Evolutionary conservation across 257 asterid species (phyloP).

Genomic region (Capsicum rhomboideum): DNA sequence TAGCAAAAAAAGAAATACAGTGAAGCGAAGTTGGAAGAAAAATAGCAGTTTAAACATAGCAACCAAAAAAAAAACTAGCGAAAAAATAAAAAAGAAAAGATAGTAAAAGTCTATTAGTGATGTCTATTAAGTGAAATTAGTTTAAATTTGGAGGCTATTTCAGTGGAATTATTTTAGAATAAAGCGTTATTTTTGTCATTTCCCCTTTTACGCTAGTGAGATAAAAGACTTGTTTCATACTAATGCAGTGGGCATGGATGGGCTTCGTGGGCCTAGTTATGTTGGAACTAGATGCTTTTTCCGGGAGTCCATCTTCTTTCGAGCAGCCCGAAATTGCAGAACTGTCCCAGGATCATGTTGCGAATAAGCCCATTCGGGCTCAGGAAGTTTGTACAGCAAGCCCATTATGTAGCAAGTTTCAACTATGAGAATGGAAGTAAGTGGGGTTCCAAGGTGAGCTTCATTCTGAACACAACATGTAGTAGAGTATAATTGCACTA

Average conservation of each 20-base stretch:
- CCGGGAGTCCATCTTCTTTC: slow-evolving; percentile 37
- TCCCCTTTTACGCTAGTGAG: slow-evolving; percentile 52
- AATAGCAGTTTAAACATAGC: no score
- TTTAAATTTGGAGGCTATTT: no score
- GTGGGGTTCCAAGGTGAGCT: slow-evolving; percentile 67
- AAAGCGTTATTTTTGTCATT: no score
- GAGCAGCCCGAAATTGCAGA: slow-evolving; percentile 35
- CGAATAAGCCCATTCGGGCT: slow-evolving; percentile 23
- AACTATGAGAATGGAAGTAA: slow-evolving; percentile 36
- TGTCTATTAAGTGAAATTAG: no score
- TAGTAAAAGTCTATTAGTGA: no score
- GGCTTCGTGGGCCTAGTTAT: slow-evolving; percentile 48
- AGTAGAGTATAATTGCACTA: no score
- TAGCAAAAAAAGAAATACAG: no score
- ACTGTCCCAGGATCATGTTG: slow-evolving; percentile 28
- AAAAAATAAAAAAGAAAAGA: no score
- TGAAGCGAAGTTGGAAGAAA: no score
- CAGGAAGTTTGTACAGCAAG: slow-evolving; percentile 18
- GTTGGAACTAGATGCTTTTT: slow-evolving; percentile 73
- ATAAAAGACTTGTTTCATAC: slow-evolving; percentile 11
- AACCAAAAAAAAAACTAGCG: no score
- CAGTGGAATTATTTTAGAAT: no score
- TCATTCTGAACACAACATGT: no score
- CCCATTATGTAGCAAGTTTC: slow-evolving; percentile 53
- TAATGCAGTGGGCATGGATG: slow-evolving; percentile 63